These are phyloP conservation scores for Cyberlindnera galapagoensis DNA, from an alignment of 805 yeast genomes.

Conservation along the genomic window DNA sequence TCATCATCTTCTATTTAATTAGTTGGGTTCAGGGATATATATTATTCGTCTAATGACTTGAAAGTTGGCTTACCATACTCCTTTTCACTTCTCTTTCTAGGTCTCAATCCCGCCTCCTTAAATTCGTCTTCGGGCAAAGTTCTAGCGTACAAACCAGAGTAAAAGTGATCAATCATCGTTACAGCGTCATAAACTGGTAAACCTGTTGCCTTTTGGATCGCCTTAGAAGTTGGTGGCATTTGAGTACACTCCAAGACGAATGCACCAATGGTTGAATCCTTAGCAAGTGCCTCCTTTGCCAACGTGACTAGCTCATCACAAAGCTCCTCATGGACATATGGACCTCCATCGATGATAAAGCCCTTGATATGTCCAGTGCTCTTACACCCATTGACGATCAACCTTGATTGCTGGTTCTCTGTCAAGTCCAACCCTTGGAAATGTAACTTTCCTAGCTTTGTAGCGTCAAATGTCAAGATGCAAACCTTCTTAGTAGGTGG, in stretches of 20 bases:
- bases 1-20: no score
- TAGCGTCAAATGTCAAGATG: slow-evolving; percentile 27
- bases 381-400: slow-evolving; percentile 19
- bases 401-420: slow-evolving; percentile 15
- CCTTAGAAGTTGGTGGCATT: slow-evolving; percentile 29
- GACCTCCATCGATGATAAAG: slow-evolving; percentile 21
- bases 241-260: slow-evolving; percentile 31
- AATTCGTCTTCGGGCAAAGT: slow-evolving; percentile 17
- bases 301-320: slow-evolving; percentile 23
- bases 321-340: slow-evolving; percentile 22
- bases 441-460: slow-evolving; percentile 22
- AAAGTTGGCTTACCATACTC: slow-evolving; percentile 12
- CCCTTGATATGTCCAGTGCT: slow-evolving; percentile 21
- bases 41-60: no score
- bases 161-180: slow-evolving; percentile 29
- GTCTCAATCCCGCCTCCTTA: slow-evolving; percentile 19
- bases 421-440: slow-evolving; percentile 27
- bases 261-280: slow-evolving; percentile 22
- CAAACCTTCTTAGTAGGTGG: slow-evolving; percentile 22
- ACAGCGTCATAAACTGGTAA: slow-evolving; percentile 28
- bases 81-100: slow-evolving; percentile 23
- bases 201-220: slow-evolving; percentile 22
- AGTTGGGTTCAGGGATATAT: no score
- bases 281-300: slow-evolving; percentile 18
- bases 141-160: slow-evolving; percentile 23